Percentiles rank a stretch among this genome's conserved stretches.
These are phyloP conservation scores for Pinus taeda DNA, from an alignment of 75 land plant species.

Conservation along the genomic window DNA sequence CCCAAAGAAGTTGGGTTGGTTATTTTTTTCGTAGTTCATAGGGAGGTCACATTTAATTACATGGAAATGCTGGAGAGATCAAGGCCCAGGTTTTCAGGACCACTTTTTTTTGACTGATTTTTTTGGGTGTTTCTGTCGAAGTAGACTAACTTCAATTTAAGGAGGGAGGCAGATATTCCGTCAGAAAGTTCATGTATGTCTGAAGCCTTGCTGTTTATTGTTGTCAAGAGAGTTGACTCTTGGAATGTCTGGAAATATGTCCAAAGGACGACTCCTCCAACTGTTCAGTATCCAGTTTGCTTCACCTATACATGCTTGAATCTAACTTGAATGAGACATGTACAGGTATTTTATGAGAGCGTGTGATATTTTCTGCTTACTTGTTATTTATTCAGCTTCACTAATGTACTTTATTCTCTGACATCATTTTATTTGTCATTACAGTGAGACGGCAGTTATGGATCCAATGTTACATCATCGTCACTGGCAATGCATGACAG, in stretches of 20 bases:
- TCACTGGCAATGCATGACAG: background rate
- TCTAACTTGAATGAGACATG: background rate
- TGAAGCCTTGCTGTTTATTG: background rate
- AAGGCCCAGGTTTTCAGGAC: background rate
- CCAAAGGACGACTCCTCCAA: too few species aligned
- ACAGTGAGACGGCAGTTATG: background rate
- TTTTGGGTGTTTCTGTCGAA: background rate
- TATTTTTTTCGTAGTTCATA: slow-evolving; percentile 1
- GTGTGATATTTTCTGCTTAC: background rate
- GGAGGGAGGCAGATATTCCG: background rate
- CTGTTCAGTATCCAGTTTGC: too few species aligned
- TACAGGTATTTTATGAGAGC: background rate
- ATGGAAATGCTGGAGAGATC: background rate
- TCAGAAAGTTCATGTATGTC: background rate
- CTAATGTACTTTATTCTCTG: background rate
- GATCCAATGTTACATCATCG: background rate
- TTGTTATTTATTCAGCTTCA: background rate
- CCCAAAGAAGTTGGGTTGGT: background rate
- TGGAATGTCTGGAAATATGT: background rate
- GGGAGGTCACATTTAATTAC: background rate
- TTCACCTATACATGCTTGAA: too few species aligned
- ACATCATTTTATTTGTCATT: background rate
- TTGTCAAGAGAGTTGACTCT: background rate
- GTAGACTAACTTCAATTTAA: too few species aligned
- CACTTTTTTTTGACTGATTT: slow-evolving; percentile 3